These are phyloP conservation scores for Echeveria elegans DNA, from an alignment of 164 flowering plant species.

Conservation along the genomic window DNA sequence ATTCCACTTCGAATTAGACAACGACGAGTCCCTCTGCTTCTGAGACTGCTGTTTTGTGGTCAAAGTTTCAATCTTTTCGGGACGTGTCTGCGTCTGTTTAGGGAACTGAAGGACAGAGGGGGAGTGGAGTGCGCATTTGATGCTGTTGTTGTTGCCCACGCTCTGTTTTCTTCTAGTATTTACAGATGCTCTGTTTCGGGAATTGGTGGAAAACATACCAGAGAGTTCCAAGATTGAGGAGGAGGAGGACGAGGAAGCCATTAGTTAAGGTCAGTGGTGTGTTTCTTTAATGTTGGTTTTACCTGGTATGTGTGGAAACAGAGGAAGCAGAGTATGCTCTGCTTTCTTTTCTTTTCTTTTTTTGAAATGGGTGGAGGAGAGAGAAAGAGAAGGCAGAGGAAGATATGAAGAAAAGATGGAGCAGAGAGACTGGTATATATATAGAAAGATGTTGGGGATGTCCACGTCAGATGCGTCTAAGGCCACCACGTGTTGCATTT, in stretches of 20 bases:
- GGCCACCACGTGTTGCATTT: conserved; percentile 1
- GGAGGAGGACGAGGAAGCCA: neutral
- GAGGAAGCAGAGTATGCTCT: neutral
- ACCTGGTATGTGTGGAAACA: neutral
- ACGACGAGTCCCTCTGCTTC: neutral
- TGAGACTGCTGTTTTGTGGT: neutral
- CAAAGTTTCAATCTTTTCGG: neutral
- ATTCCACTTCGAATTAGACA: neutral
- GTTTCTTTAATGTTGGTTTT: neutral
- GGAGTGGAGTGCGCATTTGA: conserved; percentile 1
- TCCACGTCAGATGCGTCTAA: neutral
- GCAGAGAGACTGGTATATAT: neutral
- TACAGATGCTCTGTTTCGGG: neutral
- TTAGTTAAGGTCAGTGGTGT: neutral
- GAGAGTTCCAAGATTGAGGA: neutral
- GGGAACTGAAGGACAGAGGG: neutral
- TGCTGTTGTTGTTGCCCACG: no score
- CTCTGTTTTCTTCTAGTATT: neutral
- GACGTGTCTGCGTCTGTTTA: neutral
- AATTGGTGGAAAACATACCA: neutral
- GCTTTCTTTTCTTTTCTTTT: no score
- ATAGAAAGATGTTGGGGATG: neutral
- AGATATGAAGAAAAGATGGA: neutral
- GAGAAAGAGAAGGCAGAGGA: neutral
- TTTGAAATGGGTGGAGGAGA: neutral